phyloP scores from a whole-genome alignment of 371 early-diverging fungal genomes.

The Lichtheimia ramosa region DNA sequence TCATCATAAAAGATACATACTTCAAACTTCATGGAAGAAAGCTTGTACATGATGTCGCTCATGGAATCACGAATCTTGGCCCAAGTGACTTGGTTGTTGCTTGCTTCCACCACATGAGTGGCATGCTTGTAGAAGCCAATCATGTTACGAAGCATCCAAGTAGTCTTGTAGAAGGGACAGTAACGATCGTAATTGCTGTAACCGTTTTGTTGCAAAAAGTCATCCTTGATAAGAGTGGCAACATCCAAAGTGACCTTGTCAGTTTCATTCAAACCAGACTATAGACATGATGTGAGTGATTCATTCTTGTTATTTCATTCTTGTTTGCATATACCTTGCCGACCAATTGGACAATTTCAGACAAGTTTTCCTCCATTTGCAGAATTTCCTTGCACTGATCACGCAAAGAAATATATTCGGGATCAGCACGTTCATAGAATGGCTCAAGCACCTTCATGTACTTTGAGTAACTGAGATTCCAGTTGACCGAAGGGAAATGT shows the following conservation, averaged over 20 bases:
- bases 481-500: conserved; percentile 99
- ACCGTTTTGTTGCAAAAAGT: conserved; percentile 99
- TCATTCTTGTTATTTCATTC: too few relatives aligned
- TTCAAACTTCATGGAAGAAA: conserved; percentile 99
- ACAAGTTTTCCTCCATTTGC: conserved; percentile 98
- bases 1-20: conserved; percentile 20
- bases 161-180: conserved; percentile 99
- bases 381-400: conserved; percentile 98
- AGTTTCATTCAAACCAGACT: conserved; percentile 94
- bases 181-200: conserved; percentile 99
- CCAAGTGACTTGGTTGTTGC: conserved; percentile 92
- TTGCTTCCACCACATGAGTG: conserved; percentile 90
- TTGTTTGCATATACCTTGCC: conserved; percentile 71
- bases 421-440: conserved; percentile 94
- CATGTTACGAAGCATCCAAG: conserved; percentile 98
- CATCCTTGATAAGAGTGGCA: conserved; percentile 99
- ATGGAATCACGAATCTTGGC: conserved; percentile 92
- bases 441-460: conserved; percentile 97
- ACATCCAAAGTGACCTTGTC: conserved; percentile 99
- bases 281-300: conserved; percentile 1
- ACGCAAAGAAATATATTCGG: conserved; percentile 91
- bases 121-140: conserved; percentile 96
- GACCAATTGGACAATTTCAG: conserved; percentile 99
- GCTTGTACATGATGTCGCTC: conserved; percentile 93
- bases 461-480: conserved; percentile 99